Conservation (phyloP, 2,329 filamentous ascomycete genomes). For the Penicillium sp. region DNA sequence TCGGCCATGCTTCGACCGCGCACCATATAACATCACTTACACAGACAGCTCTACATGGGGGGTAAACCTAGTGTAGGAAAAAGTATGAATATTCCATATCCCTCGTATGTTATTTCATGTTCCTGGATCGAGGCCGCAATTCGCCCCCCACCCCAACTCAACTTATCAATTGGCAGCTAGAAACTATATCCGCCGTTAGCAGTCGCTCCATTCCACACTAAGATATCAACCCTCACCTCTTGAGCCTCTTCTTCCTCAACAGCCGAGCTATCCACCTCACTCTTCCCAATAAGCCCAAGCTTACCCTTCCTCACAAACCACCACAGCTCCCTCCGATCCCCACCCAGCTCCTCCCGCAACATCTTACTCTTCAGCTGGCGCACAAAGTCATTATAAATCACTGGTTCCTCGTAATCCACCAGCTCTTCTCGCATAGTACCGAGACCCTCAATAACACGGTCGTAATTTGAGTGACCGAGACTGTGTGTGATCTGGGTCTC, state of each 20-base stretch:
- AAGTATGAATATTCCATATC: neutral
- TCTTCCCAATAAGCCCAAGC: slow-evolving; percentile 71
- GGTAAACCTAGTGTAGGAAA: neutral
- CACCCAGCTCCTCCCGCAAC: slow-evolving; percentile 67
- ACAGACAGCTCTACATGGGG: neutral
- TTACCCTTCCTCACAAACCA: slow-evolving; percentile 65
- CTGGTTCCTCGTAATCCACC: slow-evolving; percentile 71
- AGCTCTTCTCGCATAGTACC: slow-evolving; percentile 76
- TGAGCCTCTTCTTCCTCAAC: slow-evolving; percentile 71
- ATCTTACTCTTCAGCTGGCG: slow-evolving; percentile 70
- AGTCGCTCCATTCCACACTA: neutral
- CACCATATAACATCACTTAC: neutral
- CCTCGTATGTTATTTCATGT: neutral
- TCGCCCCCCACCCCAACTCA: neutral
- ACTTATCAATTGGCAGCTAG: neutral
- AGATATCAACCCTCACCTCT: slow-evolving; percentile 40
- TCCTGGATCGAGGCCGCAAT: neutral
- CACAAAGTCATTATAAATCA: slow-evolving; percentile 73
- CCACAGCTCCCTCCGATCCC: slow-evolving; percentile 82
- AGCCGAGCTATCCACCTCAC: slow-evolving; percentile 61
- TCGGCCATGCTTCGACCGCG: neutral
- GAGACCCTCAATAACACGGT: slow-evolving; percentile 71
- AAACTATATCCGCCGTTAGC: slow-evolving; percentile 9
- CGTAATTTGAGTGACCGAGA: slow-evolving; percentile 73
- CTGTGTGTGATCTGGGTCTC: slow-evolving; percentile 68